Evolutionary conservation across 331 rosid genomes (phyloP).

Genomic region (Saraca asoca): DNA sequence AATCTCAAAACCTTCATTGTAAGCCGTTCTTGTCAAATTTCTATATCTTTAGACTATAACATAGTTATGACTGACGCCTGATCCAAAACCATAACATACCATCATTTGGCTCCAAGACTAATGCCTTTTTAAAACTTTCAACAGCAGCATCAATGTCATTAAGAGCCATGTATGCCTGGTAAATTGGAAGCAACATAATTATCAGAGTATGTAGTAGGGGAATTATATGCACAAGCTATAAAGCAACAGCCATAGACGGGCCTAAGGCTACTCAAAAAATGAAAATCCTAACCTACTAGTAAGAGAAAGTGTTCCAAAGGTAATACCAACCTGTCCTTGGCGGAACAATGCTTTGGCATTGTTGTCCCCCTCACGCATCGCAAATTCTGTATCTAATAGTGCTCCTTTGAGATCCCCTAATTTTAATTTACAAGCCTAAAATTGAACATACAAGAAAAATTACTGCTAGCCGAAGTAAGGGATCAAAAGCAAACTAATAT

Average conservation of each 20-base stretch:
- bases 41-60: background rate
- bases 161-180: slow-evolving; percentile 80
- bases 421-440: slow-evolving; percentile 89
- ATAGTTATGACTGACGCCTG: slow-evolving; percentile 7
- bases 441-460: slow-evolving; percentile 24
- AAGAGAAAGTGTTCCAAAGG: slow-evolving; percentile 11
- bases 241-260: slow-evolving; percentile 3
- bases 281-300: too few relatives aligned
- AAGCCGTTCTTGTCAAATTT: too few relatives aligned
- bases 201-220: slow-evolving; percentile 19
- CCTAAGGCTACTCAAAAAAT: background rate
- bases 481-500: too few relatives aligned
- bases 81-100: slow-evolving; percentile 46
- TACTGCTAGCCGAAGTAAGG: background rate
- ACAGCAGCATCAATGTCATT: slow-evolving; percentile 84
- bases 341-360: slow-evolving; percentile 95
- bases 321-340: slow-evolving; percentile 94
- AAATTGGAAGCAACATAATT: slow-evolving; percentile 26
- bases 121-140: slow-evolving; percentile 78
- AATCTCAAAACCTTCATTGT: too few relatives aligned
- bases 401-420: slow-evolving; percentile 92
- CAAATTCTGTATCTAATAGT: slow-evolving; percentile 83
- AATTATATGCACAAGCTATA: slow-evolving; percentile 13
- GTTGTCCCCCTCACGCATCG: slow-evolving; percentile 85
- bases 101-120: slow-evolving; percentile 82